Evolutionary conservation across 176 grass and related monocot species (phyloP).

Genomic region (Bolboschoenus planiculmis): DNA sequence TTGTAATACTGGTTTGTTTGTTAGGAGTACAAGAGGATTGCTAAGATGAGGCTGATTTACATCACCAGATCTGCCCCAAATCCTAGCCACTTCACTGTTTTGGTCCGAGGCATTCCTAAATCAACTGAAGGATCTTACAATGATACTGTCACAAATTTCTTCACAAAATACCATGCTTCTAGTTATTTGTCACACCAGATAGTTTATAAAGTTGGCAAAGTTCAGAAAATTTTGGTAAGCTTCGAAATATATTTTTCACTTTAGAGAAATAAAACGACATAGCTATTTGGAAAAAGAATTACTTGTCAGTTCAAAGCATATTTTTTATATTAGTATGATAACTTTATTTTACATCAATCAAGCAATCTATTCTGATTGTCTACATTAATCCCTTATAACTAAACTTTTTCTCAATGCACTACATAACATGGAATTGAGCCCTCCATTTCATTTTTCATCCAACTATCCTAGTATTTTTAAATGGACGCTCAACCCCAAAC

Average conservation of each 20-base stretch:
- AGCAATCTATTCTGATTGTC: neutral
- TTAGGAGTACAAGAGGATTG: constrained; percentile 81
- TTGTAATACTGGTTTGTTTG: constrained; percentile 18
- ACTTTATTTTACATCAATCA: neutral
- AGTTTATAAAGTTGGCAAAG: constrained; percentile 69
- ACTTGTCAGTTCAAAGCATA: neutral
- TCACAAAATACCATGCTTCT: constrained; percentile 81
- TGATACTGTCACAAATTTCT: constrained; percentile 60
- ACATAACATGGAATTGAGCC: neutral
- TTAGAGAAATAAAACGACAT: neutral
- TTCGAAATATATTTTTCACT: neutral
- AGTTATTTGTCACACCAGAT: constrained; percentile 85
- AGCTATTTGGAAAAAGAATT: neutral
- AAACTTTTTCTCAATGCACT: neutral
- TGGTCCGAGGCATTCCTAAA: constrained; percentile 86
- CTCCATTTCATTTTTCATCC: neutral
- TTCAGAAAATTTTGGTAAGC: constrained; percentile 92
- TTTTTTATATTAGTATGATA: constrained; percentile 8
- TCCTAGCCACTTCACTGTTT: constrained; percentile 65
- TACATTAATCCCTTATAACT: neutral
- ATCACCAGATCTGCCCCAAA: constrained; percentile 44
- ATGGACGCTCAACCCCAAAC: neutral
- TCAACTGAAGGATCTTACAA: constrained; percentile 52
- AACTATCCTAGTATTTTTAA: neutral
- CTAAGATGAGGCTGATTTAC: constrained; percentile 53